Conservation (phyloP, 148 eudicot genomes). For the Dysphania ambrosioides region DNA sequence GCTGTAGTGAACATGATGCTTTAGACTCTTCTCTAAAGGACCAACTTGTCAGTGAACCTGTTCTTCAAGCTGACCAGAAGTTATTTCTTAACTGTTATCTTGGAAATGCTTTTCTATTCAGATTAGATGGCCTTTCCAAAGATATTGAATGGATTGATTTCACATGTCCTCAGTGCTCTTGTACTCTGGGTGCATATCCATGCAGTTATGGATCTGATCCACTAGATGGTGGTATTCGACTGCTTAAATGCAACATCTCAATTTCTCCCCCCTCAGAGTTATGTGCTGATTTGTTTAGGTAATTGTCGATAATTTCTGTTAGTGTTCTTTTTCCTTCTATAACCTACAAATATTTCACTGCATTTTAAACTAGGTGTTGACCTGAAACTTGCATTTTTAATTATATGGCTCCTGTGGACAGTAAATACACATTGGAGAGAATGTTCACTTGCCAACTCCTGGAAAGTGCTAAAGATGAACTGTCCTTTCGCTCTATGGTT, state of each 20-base stretch:
- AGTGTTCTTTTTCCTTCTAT: background rate
- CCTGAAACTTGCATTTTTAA: background rate
- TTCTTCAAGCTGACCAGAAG: constrained; percentile 59
- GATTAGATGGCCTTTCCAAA: constrained; percentile 65
- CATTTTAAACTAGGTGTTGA: background rate
- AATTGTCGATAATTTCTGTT: background rate
- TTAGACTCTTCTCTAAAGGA: constrained; percentile 32
- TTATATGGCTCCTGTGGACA: constrained; percentile 25
- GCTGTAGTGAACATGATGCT: constrained; percentile 36
- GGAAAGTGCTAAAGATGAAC: constrained; percentile 81
- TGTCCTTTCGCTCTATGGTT: constrained; percentile 76
- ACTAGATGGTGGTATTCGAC: constrained; percentile 76
- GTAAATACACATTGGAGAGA: constrained; percentile 77
- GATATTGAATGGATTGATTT: constrained; percentile 64
- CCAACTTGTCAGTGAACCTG: constrained; percentile 23
- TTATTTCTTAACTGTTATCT: constrained; percentile 80
- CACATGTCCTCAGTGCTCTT: constrained; percentile 71
- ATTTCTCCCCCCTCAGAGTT: constrained; percentile 48
- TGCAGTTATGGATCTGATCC: constrained; percentile 41
- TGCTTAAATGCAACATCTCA: constrained; percentile 75
- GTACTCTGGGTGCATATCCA: constrained; percentile 77
- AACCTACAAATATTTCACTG: background rate
- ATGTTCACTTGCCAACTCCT: constrained; percentile 76
- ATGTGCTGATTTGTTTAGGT: constrained; percentile 63
- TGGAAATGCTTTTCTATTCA: constrained; percentile 70